Conservation (phyloP, 306 rosid species). For the Prunus campanulata region DNA sequence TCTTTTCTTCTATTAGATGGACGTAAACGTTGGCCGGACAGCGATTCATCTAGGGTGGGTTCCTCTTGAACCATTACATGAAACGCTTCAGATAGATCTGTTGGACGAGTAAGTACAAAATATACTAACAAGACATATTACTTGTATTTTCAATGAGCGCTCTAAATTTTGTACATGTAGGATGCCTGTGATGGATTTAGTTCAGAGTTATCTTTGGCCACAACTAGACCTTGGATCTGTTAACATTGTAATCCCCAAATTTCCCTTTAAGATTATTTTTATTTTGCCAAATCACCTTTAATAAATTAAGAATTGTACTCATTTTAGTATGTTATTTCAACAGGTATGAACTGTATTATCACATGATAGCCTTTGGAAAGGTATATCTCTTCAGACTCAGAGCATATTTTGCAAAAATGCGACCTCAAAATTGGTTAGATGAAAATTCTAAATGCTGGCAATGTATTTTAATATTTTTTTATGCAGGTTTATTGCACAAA, state of each 20-base stretch:
- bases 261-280: neutral
- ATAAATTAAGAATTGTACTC: neutral
- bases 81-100: conserved; percentile 43
- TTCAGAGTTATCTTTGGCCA: conserved; percentile 80
- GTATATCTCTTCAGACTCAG: conserved; percentile 25
- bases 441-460: neutral
- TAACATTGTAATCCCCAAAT: conserved; percentile 41
- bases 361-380: conserved; percentile 81
- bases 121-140: neutral
- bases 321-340: neutral
- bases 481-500: conserved; percentile 69
- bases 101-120: conserved; percentile 46
- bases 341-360: conserved; percentile 79
- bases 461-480: neutral
- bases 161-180: conserved; percentile 27
- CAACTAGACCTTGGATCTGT: conserved; percentile 41
- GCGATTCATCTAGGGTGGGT: conserved; percentile 77
- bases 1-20: conserved; percentile 42
- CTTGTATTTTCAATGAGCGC: neutral
- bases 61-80: conserved; percentile 71
- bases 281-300: neutral
- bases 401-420: neutral
- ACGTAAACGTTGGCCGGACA: conserved; percentile 74
- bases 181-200: conserved; percentile 45
- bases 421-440: neutral